Evolutionary conservation across 495 filamentous ascomycete genomes (phyloP).

Genomic region (Neurospora cerealis): DNA sequence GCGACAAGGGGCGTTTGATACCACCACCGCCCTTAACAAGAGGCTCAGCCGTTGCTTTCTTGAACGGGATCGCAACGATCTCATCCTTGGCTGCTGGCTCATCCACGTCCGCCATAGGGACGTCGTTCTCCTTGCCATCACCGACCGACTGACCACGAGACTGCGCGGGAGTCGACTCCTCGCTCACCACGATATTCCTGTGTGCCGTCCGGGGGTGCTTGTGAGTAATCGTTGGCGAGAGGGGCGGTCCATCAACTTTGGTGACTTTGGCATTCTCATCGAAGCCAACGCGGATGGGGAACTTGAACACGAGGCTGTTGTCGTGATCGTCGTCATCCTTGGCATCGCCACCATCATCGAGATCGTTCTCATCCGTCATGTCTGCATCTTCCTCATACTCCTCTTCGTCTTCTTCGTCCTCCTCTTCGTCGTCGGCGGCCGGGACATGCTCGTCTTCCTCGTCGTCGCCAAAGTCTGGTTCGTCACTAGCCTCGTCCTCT

Average conservation of each 20-base stretch:
- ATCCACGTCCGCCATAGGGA: slow-evolving; percentile 9
- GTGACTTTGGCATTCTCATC: slow-evolving; percentile 21
- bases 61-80: slow-evolving; percentile 13
- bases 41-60: neutral
- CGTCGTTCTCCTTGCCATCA: slow-evolving; percentile 1
- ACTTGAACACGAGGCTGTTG: slow-evolving; percentile 54
- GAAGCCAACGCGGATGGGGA: slow-evolving; percentile 32
- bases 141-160: slow-evolving; percentile 2
- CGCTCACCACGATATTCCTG: slow-evolving; percentile 20
- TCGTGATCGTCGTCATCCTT: slow-evolving; percentile 17
- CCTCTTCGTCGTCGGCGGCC: slow-evolving; percentile 23
- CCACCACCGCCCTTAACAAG: neutral
- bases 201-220: slow-evolving; percentile 15
- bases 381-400: slow-evolving; percentile 48
- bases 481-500: slow-evolving; percentile 53
- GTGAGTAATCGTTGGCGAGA: slow-evolving; percentile 1
- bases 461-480: slow-evolving; percentile 48
- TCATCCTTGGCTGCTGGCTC: slow-evolving; percentile 18
- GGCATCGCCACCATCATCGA: slow-evolving; percentile 20
- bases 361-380: slow-evolving; percentile 43
- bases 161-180: slow-evolving; percentile 10
- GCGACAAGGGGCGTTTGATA: neutral
- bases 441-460: slow-evolving; percentile 46
- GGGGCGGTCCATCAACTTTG: slow-evolving; percentile 11
- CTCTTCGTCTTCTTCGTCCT: slow-evolving; percentile 48